These are phyloP conservation scores for Chrysosphaeria jannelii DNA, from an alignment of 2,329 filamentous ascomycete genomes.

Conservation along the genomic window DNA sequence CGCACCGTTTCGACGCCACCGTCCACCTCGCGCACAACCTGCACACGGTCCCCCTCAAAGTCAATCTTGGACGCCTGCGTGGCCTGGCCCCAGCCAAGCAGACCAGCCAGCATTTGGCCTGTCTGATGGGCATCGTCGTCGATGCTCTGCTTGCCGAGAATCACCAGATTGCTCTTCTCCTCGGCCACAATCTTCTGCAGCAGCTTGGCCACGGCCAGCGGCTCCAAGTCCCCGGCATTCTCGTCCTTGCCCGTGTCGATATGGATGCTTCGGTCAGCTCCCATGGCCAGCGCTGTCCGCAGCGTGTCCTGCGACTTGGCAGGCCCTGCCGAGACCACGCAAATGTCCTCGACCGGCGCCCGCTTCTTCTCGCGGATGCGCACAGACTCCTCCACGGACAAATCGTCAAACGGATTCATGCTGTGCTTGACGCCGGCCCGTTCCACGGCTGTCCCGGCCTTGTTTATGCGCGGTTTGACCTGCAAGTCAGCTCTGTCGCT, in stretches of 20 bases:
- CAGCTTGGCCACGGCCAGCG: conserved; percentile 75
- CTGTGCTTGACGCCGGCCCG: conserved; percentile 84
- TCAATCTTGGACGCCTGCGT: conserved; percentile 72
- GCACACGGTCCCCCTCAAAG: conserved; percentile 38
- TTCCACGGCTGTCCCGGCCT: conserved; percentile 60
- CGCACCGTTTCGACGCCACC: conserved; percentile 75
- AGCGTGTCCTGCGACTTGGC: conserved; percentile 67
- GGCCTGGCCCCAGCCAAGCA: conserved; percentile 80
- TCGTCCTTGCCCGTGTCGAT: conserved; percentile 41
- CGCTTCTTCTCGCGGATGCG: conserved; percentile 70
- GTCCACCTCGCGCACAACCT: conserved; percentile 76
- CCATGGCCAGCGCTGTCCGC: conserved; percentile 96
- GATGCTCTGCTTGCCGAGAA: conserved; percentile 93
- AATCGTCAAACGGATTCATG: conserved; percentile 98
- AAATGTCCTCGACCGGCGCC: conserved; percentile 62
- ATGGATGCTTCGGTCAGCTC: conserved; percentile 73
- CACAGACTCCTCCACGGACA: conserved; percentile 87
- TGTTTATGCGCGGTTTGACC: conserved; percentile 42
- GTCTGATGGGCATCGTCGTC: conserved; percentile 91
- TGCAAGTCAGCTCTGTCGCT: conserved; percentile 7
- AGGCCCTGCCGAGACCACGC: conserved; percentile 66
- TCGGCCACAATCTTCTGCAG: conserved; percentile 49
- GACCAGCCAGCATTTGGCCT: conserved; percentile 84
- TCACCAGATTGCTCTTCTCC: conserved; percentile 71
- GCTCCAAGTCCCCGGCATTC: conserved; percentile 54